These are phyloP conservation scores for Halenospora varia DNA, from an alignment of 495 filamentous ascomycete genomes.

Conservation along the genomic window DNA sequence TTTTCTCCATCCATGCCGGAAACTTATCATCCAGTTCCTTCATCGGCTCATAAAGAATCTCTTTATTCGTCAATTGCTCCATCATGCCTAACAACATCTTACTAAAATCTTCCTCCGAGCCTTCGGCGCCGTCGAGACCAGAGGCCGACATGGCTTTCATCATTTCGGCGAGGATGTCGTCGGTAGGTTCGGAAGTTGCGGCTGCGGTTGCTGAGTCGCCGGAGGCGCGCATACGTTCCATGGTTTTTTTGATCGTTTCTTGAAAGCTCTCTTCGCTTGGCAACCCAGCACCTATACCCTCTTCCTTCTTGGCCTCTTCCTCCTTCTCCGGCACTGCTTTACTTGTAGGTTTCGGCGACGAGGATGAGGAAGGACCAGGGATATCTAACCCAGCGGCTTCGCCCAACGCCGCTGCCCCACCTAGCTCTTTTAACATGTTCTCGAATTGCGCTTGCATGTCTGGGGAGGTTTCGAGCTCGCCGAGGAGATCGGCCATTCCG, in stretches of 20 bases:
- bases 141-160: conserved; percentile 75
- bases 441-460: conserved; percentile 87
- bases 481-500: conserved; percentile 81
- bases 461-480: conserved; percentile 62
- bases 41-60: conserved; percentile 98
- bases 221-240: conserved; percentile 89
- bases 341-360: conserved; percentile 17
- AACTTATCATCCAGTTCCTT: conserved; percentile 93
- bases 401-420: conserved; percentile 39
- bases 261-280: conserved; percentile 81
- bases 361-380: conserved; percentile 8
- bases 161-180: conserved; percentile 81
- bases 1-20: conserved; percentile 79
- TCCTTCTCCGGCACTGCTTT: too few relatives aligned
- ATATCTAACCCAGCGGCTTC: conserved; percentile 22
- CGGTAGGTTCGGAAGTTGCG: conserved; percentile 58
- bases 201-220: conserved; percentile 78
- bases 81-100: conserved; percentile 96
- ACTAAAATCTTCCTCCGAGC: conserved; percentile 79
- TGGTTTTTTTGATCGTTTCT: conserved; percentile 83
- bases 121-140: conserved; percentile 51
- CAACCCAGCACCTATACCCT: too few relatives aligned
- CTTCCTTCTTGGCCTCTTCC: too few relatives aligned
- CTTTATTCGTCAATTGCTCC: conserved; percentile 97
- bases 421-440: conserved; percentile 74